A percentile compares a stretch with the other conserved stretches of the same genome.
Conservation (phyloP, 2,329 filamentous ascomycete species). For the Didymella keratinophila region DNA sequence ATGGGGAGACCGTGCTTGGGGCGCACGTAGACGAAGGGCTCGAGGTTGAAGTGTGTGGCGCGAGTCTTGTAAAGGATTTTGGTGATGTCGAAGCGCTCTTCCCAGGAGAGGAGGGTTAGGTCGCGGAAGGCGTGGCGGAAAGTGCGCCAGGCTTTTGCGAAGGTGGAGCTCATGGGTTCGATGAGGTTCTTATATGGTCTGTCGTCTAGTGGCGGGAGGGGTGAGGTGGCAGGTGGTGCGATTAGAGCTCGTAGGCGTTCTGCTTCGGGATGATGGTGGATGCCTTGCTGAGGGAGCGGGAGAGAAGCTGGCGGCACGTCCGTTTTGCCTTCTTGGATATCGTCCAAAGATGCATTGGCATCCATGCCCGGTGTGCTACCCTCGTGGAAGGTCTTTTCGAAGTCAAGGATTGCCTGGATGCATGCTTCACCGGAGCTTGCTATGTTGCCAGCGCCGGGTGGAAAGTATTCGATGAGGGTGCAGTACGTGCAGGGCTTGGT, state of each 20-base stretch:
- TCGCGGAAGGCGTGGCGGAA: constrained; percentile 53
- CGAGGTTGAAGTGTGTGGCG: constrained; percentile 23
- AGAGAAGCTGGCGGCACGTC: not conserved
- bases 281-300: constrained; percentile 25
- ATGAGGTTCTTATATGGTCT: constrained; percentile 36
- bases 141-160: constrained; percentile 42
- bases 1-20: constrained; percentile 28
- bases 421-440: not conserved
- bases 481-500: constrained; percentile 43
- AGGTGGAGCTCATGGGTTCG: constrained; percentile 41
- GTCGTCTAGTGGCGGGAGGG: not conserved
- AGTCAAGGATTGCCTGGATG: constrained; percentile 11
- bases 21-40: constrained; percentile 41
- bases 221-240: not conserved
- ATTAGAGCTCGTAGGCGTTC: constrained; percentile 26
- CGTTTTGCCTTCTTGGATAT: not conserved
- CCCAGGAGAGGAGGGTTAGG: constrained; percentile 53
- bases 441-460: constrained; percentile 12
- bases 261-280: constrained; percentile 14
- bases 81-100: constrained; percentile 48
- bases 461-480: constrained; percentile 38
- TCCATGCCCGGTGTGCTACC: not conserved
- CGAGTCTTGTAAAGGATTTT: constrained; percentile 30
- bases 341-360: not conserved
- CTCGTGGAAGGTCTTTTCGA: not conserved